Evolutionary conservation across 2,329 filamentous ascomycete species (phyloP), one percentile per base, ranked within the genome.

Genomic region (Pseudofabraea citricarpa): DNA sequence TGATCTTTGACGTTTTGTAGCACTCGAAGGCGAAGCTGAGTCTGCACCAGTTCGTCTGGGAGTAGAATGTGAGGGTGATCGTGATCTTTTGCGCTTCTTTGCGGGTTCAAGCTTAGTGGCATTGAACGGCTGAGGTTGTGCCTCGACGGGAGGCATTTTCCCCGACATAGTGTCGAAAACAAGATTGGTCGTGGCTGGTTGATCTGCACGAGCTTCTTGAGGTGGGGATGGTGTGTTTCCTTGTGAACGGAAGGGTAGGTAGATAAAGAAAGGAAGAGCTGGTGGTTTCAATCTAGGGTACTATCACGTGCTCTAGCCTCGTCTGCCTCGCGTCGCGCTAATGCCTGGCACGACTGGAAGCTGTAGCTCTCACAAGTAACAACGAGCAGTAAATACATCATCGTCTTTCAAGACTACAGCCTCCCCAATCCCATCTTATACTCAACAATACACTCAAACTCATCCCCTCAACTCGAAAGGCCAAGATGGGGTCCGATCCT

Each of bases 401-500:
- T 31, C 20, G 16, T 12, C 33, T 26, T 33, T 29, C 32, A 36
- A 18, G 6, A 6, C 6, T 38, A 9, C 31, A 19, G 27, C 40
- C n/a, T n/a, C n/a, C 10, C 5, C 27, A 31, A 31, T 4, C 27
- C 27, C 10, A n/a, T n/a, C n/a, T n/a, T n/a, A n/a, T n/a, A n/a
- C n/a, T n/a, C n/a, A n/a, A n/a, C n/a, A n/a, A n/a, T n/a, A n/a
- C n/a, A n/a, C n/a, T 15, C 5, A 12, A 31, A 31, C 27, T 4
- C 27, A 31, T 31, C 27, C 13, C 16, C 27, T 31, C 27, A 37
- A 40, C 13, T 13, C 33, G 12, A 31, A 23, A 36, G n/a, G n/a
- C n/a, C 49, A 59, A 55, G 72, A 90, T 85, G 81, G 81, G 81
- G 59, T 78, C 87, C 62, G 87, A 93, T 69, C 85, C 86, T 55